A percentile compares a stretch with the other conserved stretches of the same genome.
phyloP scores from a whole-genome alignment of 225 moss, liverwort and hornwort species.

The Physcomitrium patens region DNA sequence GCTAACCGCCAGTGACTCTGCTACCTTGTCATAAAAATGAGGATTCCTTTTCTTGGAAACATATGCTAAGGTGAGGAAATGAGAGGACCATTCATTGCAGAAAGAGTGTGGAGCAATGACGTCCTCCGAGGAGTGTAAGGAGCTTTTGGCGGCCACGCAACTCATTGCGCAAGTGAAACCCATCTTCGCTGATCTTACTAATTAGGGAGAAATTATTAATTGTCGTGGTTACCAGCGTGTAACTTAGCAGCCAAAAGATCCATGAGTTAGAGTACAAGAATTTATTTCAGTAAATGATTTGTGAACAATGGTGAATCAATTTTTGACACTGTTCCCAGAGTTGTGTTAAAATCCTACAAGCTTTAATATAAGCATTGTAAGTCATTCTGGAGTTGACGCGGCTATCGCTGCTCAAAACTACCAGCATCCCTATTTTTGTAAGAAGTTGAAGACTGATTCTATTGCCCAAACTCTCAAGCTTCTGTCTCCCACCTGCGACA shows the following conservation, averaged over 20 bases:
- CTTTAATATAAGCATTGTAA: conserved; percentile 23
- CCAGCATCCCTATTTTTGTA: no score
- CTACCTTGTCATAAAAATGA: no score
- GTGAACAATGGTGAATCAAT: conserved; percentile 22
- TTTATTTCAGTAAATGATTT: conserved; percentile 26
- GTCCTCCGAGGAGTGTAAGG: conserved; percentile 21
- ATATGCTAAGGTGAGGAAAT: conserved; percentile 35
- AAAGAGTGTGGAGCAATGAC: conserved; percentile 40
- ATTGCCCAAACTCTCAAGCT: no score
- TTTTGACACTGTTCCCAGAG: conserved; percentile 3
- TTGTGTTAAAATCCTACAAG: conserved; percentile 17
- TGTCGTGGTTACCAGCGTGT: not conserved
- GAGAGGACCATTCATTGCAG: conserved; percentile 28
- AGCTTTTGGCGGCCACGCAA: conserved; percentile 21
- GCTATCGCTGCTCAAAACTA: no score
- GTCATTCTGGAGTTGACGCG: conserved; percentile 16
- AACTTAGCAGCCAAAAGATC: not conserved
- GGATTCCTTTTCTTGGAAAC: conserved; percentile 18
- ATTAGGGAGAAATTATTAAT: not conserved
- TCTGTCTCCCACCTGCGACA: no score
- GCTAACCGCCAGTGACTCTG: no score
- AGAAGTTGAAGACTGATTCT: no score
- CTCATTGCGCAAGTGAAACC: conserved; percentile 31
- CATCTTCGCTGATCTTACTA: conserved; percentile 3
- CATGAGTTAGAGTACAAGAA: not conserved